These are phyloP conservation scores for Candida berthetii DNA, from an alignment of 805 yeast species.

Conservation along the genomic window DNA sequence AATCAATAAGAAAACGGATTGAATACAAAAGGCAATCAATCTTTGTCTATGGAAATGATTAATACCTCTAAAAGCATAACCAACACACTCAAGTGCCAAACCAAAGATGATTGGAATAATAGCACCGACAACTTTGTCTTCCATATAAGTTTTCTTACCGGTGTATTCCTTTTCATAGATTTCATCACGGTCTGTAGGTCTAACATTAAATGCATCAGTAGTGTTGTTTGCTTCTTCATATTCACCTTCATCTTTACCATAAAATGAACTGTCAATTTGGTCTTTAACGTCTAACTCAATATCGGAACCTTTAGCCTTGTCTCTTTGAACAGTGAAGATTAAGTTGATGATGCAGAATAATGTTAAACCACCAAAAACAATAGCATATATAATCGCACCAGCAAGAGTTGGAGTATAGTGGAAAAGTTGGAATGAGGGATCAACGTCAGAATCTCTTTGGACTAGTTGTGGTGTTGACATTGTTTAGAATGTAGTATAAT, in stretches of 20 bases:
- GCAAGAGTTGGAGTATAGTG: neutral
- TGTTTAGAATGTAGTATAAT: neutral
- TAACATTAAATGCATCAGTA: no score
- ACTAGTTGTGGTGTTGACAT: neutral
- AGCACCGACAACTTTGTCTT: neutral
- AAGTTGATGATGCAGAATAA: neutral
- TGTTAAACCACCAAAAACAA: neutral
- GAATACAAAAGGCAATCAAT: constrained; percentile 17
- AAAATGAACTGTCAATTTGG: neutral
- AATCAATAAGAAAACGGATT: constrained; percentile 19
- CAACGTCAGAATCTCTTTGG: neutral
- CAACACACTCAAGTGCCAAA: constrained; percentile 17
- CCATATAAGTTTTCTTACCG: neutral
- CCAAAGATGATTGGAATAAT: constrained; percentile 21
- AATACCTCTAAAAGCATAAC: constrained; percentile 19
- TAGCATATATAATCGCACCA: neutral
- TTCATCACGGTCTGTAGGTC: no score
- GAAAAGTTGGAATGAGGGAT: neutral
- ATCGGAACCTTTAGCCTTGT: neutral
- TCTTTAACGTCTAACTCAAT: neutral
- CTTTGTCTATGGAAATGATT: constrained; percentile 7
- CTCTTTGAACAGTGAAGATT: neutral
- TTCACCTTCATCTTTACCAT: no score
- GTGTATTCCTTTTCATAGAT: no score
- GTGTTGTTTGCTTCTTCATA: no score